Evolutionary conservation across 1,139 yeast species (phyloP), one percentile per base, ranked within the genome.

Genomic region (Lipomyces yarrowii): DNA sequence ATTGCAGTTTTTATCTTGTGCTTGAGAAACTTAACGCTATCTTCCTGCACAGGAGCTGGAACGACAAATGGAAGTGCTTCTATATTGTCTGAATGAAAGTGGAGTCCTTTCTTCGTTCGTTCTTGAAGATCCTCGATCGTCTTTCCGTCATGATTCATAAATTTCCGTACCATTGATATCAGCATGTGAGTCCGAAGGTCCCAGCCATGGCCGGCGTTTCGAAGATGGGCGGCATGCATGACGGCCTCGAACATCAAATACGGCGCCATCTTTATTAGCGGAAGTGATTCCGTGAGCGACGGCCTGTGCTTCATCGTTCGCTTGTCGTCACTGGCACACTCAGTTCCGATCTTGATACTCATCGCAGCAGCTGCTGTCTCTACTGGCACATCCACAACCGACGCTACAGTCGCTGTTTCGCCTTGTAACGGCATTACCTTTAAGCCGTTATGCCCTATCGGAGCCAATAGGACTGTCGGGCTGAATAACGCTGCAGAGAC

Each of bases 161-260:
- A 59, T 15, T 56, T 42, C 7, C 65, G 62, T 26, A 67, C 52
- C 21, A 61, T 64, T n/a, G 69, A 60, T 3, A 67, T 63, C 13
- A 61, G 13, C n/a, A 67, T 32, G 52, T 67, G 69, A 5, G 65
- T 65, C 3, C 56, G 54, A 32, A 67, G 37, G 46, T 67, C 69
- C 69, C 69, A 67, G 37, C 69, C 69, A 30, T 61, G 57, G 3
- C 4, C 15, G 7, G 68, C 60, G 35, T 67, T 67, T 23, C 69
- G 63, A 52, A 60, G 60, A 30, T 10, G 51, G 8, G 62, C 63
- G 3, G 61, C 11, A 35, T 67, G 69, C 69, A 67, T 67, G 10
- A 55, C 53, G 4, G 66, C 62, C 37, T 67, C 69, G 61, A 39
- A 67, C 37, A 42, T 35, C 32, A 60, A 64, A 15, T 35, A 21